A percentile compares a stretch with the other conserved stretches of the same genome.
phyloP scores from a whole-genome alignment of 441 rosid genomes.

The Biscutella auriculata region DNA sequence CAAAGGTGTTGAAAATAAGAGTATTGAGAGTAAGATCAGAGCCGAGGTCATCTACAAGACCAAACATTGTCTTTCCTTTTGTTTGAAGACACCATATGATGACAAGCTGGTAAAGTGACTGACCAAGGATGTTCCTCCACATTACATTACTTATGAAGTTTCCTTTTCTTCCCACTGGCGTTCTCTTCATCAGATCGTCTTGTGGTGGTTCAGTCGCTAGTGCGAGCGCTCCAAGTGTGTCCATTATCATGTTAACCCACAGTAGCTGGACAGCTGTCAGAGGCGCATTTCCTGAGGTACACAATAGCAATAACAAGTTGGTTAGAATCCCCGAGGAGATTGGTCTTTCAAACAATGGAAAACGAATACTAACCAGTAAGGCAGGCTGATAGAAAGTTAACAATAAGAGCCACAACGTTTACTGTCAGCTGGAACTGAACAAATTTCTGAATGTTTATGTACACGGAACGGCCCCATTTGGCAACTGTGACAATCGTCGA shows the following conservation, averaged over 20 bases:
- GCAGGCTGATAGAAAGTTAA: constrained; percentile 65
- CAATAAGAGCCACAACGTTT: constrained; percentile 51
- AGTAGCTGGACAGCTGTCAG: constrained; percentile 63
- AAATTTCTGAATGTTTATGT: constrained; percentile 62
- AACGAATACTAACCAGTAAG: constrained; percentile 45
- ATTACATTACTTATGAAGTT: constrained; percentile 61
- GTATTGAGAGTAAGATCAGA: constrained; percentile 44
- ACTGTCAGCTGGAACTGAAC: constrained; percentile 65
- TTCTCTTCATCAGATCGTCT: constrained; percentile 47
- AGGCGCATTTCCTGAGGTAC: constrained; percentile 43
- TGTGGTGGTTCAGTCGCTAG: constrained; percentile 64
- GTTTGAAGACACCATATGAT: constrained; percentile 57
- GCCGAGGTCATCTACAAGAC: constrained; percentile 27
- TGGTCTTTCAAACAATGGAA: neutral
- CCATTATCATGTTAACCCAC: constrained; percentile 82
- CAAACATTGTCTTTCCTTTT: constrained; percentile 41
- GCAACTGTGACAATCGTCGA: constrained; percentile 59
- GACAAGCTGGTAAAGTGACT: constrained; percentile 49
- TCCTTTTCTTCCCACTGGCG: constrained; percentile 56
- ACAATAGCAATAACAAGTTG: neutral
- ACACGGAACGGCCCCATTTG: constrained; percentile 70
- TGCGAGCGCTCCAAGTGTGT: constrained; percentile 61
- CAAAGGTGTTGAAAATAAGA: constrained; percentile 57
- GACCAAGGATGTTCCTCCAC: constrained; percentile 77
- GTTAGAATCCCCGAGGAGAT: neutral